A percentile compares a stretch with the other conserved stretches of the same genome.
Evolutionary conservation across 2,329 filamentous ascomycete genomes (phyloP).

Genomic region (Whalleya microplaca): DNA sequence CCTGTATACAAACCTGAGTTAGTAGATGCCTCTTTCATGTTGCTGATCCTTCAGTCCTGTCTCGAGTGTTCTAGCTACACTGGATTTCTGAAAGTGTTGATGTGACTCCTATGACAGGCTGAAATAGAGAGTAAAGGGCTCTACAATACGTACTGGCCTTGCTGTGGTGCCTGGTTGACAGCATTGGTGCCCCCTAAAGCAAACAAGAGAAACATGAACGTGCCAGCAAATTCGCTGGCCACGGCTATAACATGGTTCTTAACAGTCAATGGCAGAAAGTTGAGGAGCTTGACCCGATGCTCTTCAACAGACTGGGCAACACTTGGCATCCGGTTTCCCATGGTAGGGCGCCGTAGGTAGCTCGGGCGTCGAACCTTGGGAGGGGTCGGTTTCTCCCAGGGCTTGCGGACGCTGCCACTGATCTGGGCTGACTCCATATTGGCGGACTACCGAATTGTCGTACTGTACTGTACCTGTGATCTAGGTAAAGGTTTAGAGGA

Average conservation of each 20-base stretch:
- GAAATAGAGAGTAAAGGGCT: neutral
- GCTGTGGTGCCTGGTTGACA: slow-evolving; percentile 31
- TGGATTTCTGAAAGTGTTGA: too few relatives aligned
- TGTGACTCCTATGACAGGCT: too few relatives aligned
- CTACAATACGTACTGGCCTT: slow-evolving; percentile 9
- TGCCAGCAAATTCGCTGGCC: slow-evolving; percentile 37
- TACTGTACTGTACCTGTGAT: neutral
- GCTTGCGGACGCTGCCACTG: slow-evolving; percentile 1
- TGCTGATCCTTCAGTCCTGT: neutral
- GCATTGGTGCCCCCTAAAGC: slow-evolving; percentile 39
- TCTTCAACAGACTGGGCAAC: slow-evolving; percentile 11
- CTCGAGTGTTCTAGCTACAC: too few relatives aligned
- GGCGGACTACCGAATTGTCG: neutral
- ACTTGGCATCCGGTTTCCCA: slow-evolving; percentile 8
- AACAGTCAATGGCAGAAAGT: slow-evolving; percentile 17
- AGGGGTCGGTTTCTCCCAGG: slow-evolving; percentile 13
- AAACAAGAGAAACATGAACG: slow-evolving; percentile 40
- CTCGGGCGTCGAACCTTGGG: slow-evolving; percentile 3
- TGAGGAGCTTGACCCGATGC: slow-evolving; percentile 5
- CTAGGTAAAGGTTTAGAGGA: neutral
- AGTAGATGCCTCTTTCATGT: neutral
- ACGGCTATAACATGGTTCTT: slow-evolving; percentile 37
- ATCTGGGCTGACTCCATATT: slow-evolving; percentile 12
- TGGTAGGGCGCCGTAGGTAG: slow-evolving; percentile 4
- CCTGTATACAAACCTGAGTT: neutral